phyloP scores from a whole-genome alignment of 75 land plant genomes.

The Cupressus sempervirens region DNA sequence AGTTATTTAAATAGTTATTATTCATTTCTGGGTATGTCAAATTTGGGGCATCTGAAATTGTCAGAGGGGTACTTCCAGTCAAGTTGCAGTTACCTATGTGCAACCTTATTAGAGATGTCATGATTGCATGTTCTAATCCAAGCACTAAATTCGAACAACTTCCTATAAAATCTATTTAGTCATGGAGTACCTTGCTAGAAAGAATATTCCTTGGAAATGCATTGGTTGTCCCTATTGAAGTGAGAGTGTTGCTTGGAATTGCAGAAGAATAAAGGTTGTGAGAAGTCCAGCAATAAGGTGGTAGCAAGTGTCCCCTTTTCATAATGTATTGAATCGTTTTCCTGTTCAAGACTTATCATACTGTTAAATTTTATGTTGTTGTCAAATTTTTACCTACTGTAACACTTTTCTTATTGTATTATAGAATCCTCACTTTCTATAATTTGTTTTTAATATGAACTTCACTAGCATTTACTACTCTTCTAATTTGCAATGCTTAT shows the following conservation, averaged over 20 bases:
- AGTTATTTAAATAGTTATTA: too few relatives aligned
- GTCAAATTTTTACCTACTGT: neutral
- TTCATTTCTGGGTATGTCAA: too few relatives aligned
- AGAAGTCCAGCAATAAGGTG: constrained; percentile 57
- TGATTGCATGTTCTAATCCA: too few relatives aligned
- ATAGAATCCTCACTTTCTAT: neutral
- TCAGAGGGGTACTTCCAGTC: too few relatives aligned
- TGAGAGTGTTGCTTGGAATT: constrained; percentile 93
- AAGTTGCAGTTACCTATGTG: too few relatives aligned
- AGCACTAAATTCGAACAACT: too few relatives aligned
- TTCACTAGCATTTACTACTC: neutral
- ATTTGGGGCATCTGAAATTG: too few relatives aligned
- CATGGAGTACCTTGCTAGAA: too few relatives aligned
- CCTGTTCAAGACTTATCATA: neutral
- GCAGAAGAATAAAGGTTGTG: constrained; percentile 57
- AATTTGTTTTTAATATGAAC: neutral
- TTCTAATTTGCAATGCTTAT: neutral
- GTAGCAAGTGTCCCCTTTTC: neutral
- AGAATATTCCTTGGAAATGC: too few relatives aligned
- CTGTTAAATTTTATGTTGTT: neutral
- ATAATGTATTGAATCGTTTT: neutral
- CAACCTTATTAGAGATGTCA: too few relatives aligned
- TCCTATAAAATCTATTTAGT: too few relatives aligned
- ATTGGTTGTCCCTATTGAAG: too few relatives aligned
- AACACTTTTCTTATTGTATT: neutral